These are phyloP conservation scores for Heliocybe sulcata DNA, from an alignment of 1,284 basidiomycete species.

Conservation along the genomic window DNA sequence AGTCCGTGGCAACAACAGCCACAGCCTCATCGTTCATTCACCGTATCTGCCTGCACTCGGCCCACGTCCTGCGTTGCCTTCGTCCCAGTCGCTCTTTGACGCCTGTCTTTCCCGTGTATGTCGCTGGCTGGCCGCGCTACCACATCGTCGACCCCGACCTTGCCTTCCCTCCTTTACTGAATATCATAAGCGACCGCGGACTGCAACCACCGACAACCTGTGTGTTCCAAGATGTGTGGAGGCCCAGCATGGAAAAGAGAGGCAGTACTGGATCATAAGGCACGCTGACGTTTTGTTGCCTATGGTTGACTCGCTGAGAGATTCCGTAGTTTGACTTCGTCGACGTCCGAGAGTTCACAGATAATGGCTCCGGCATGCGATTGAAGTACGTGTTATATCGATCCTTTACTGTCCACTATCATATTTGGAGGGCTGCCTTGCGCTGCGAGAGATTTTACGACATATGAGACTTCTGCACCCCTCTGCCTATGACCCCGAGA, in stretches of 20 bases:
- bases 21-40: background rate
- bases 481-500: background rate
- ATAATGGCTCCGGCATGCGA: slow-evolving; percentile 81
- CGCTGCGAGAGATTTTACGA: too few species aligned
- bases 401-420: background rate
- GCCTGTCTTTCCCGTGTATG: slow-evolving; percentile 27
- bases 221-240: slow-evolving; percentile 49
- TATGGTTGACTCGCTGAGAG: background rate
- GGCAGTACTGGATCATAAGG: slow-evolving; percentile 97
- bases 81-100: slow-evolving; percentile 24
- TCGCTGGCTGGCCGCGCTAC: slow-evolving; percentile 62
- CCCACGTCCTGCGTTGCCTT: slow-evolving; percentile 16
- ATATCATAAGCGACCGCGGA: slow-evolving; percentile 5
- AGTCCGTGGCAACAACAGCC: background rate
- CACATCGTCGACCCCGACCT: slow-evolving; percentile 21
- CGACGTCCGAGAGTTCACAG: slow-evolving; percentile 87
- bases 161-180: slow-evolving; percentile 11
- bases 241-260: slow-evolving; percentile 93
- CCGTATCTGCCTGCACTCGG: slow-evolving; percentile 5
- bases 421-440: too few species aligned
- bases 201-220: slow-evolving; percentile 1
- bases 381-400: slow-evolving; percentile 59
- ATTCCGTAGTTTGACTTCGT: slow-evolving; percentile 90
- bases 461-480: too few species aligned
- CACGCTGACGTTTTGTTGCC: slow-evolving; percentile 23